Evolutionary conservation across 148 eudicot species (phyloP), one percentile per base, ranked within the genome.

Genomic region (Cornus suecica): DNA sequence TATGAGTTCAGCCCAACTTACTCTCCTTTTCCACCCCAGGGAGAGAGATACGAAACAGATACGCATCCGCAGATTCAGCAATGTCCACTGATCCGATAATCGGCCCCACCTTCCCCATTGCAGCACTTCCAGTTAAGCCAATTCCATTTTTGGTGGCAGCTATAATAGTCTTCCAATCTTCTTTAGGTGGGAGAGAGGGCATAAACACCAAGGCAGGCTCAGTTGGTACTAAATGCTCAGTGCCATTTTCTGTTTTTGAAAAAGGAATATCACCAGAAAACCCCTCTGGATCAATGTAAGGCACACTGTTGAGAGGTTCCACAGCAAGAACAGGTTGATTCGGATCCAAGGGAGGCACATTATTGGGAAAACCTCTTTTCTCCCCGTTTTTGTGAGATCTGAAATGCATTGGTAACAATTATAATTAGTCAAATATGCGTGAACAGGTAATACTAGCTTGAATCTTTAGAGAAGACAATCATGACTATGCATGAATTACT

Each of bases 1-100:
- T 41, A 32, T 51, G 16, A 45, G 34, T 23, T 15, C 10, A n/a
- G 65, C 48, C 62, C 22, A 58, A 85, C 88, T 85, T 74, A 82
- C 82, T 82, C 69, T 89, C 97, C 58, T 76, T 73, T 51, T 83
- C 78, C 48, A 90, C 97, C 41, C 97, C 97, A 2, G 97, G 95
- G 62, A 93, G 87, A 71, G 89, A 73, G 72, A 93, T 90, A 34
- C 95, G 87, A 70, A 93, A 90, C 42, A 84, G 30, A 82, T 87
- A 90, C 11, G 81, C 71, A 56, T 88, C 89, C 37, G 69, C 83
- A 71, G 77, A 74, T 79, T 90, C 97, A 26, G 79, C 86, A 70
- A 93, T 80, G 66, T 90, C 88, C 76, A 82, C 25, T 77, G 79
- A 81, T 26, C 97, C 97, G 1, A 93, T 1, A 31, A 79, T 41